phyloP scores from a whole-genome alignment of 2,329 filamentous ascomycete genomes.

The Colletotrichum trifolii region DNA sequence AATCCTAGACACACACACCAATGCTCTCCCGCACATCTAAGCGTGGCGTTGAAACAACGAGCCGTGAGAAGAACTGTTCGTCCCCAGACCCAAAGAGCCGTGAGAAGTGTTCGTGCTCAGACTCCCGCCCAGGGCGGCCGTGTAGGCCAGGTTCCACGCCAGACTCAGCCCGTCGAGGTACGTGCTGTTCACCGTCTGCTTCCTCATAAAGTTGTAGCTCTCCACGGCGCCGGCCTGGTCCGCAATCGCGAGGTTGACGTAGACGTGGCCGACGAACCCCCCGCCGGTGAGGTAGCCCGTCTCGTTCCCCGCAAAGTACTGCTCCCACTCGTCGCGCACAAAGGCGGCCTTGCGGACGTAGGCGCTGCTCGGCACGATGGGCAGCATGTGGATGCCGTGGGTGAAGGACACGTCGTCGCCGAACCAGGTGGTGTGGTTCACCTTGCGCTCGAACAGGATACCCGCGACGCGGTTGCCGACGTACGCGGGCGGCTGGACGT shows the following conservation, averaged over 20 bases:
- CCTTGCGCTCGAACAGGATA: constrained; percentile 84
- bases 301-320: constrained; percentile 29
- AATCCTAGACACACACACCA: too few relatives aligned
- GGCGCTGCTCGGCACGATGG: constrained; percentile 70
- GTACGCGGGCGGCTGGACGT: constrained; percentile 72
- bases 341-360: constrained; percentile 72
- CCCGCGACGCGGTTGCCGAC: constrained; percentile 60
- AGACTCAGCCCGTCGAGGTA: constrained; percentile 11
- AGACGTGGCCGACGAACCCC: constrained; percentile 82
- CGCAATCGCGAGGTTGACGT: constrained; percentile 77
- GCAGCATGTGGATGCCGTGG: constrained; percentile 78
- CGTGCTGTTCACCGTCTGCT: background rate
- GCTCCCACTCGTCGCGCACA: constrained; percentile 78
- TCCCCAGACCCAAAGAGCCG: background rate
- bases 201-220: constrained; percentile 30
- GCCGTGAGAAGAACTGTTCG: background rate
- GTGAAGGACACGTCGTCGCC: constrained; percentile 64
- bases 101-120: background rate
- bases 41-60: background rate
- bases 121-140: constrained; percentile 25
- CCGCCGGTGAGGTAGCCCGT: constrained; percentile 72
- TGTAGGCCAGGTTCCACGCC: constrained; percentile 27
- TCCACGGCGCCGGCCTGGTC: constrained; percentile 50
- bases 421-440: constrained; percentile 87
- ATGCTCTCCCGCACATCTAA: too few relatives aligned